Conservation (phyloP, 2,329 filamentous ascomycete genomes). For the Verticillium isaacii region DNA sequence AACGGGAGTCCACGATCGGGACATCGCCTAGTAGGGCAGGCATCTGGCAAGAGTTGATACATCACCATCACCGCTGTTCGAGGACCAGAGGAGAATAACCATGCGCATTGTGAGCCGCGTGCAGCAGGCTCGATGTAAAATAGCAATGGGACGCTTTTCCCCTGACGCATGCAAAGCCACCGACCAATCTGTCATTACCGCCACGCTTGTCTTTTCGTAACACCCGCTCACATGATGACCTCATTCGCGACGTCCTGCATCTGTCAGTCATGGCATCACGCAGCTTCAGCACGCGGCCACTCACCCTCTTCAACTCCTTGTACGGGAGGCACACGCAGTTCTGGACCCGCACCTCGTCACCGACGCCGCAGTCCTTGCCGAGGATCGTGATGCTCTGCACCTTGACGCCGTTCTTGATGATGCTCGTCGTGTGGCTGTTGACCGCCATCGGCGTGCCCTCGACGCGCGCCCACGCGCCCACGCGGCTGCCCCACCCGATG, state of each 20-base stretch:
- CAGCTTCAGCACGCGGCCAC: neutral
- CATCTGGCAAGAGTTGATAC: too few relatives aligned
- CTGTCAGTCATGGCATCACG: neutral
- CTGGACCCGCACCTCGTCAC: constrained; percentile 91
- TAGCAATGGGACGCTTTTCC: constrained; percentile 3
- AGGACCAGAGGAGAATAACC: neutral
- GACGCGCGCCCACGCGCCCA: constrained; percentile 97
- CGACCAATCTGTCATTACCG: neutral
- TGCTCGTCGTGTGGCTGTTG: constrained; percentile 85
- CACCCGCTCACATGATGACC: constrained; percentile 75
- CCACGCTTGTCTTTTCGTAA: neutral
- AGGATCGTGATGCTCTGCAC: constrained; percentile 97
- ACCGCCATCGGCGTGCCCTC: constrained; percentile 89
- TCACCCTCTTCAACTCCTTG: constrained; percentile 92
- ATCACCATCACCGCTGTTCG: neutral
- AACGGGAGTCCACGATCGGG: too few relatives aligned
- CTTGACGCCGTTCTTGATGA: constrained; percentile 97
- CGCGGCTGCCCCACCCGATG: constrained; percentile 92
- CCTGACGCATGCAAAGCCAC: neutral
- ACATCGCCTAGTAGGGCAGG: too few relatives aligned
- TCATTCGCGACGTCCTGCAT: constrained; percentile 74
- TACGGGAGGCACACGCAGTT: constrained; percentile 97
- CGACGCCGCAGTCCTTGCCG: constrained; percentile 91
- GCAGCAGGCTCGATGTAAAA: neutral
- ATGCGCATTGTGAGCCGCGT: neutral